phyloP scores from a whole-genome alignment of 2,329 filamentous ascomycete species.

The Fusarium napiforme region DNA sequence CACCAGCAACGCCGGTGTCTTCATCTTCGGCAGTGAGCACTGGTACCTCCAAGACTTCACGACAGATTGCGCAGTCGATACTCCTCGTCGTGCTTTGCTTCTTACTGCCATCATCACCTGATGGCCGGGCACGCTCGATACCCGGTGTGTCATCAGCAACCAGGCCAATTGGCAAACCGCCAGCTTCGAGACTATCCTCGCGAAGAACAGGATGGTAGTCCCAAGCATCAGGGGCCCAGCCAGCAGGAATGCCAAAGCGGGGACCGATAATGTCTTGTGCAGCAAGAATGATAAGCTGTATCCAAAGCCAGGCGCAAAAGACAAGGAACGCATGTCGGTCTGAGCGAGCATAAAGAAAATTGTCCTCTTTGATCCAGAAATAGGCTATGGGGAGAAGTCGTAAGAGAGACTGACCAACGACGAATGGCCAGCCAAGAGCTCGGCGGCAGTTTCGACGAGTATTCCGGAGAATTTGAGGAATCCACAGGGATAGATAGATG shows the following conservation, averaged over 20 bases:
- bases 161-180: constrained; percentile 82
- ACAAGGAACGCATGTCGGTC: constrained; percentile 73
- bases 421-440: constrained; percentile 91
- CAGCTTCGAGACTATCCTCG: constrained; percentile 83
- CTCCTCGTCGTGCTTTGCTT: constrained; percentile 53
- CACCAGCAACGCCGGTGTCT: constrained; percentile 68
- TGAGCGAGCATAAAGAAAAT: constrained; percentile 81
- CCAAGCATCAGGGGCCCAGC: constrained; percentile 80
- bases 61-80: constrained; percentile 96
- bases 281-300: constrained; percentile 82
- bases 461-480: constrained; percentile 92
- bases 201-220: constrained; percentile 94
- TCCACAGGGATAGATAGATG: constrained; percentile 88
- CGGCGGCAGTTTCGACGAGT: constrained; percentile 89
- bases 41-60: constrained; percentile 89
- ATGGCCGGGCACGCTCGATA: constrained; percentile 45
- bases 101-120: constrained; percentile 50
- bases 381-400: constrained; percentile 85
- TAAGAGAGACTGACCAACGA: constrained; percentile 82
- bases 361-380: constrained; percentile 81
- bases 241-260: constrained; percentile 81
- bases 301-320: constrained; percentile 80
- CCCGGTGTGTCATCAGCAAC: constrained; percentile 46
- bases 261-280: constrained; percentile 89
- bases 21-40: constrained; percentile 72